Evolutionary conservation across 2,329 filamentous ascomycete genomes (phyloP).

Genomic region (Penicillium brasilianum): DNA sequence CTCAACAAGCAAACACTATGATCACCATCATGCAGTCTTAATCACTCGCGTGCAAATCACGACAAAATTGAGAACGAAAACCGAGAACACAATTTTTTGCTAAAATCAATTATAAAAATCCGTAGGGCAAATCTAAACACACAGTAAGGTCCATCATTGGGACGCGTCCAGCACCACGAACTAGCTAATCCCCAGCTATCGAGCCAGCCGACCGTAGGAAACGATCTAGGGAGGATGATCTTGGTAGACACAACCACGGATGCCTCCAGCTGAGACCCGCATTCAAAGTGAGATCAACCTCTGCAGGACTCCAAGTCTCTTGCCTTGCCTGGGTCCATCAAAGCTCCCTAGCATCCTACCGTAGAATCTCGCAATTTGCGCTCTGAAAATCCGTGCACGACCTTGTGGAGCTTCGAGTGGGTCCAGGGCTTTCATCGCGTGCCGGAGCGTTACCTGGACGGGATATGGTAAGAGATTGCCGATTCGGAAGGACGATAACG

Average conservation of each 20-base stretch:
- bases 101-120: background rate
- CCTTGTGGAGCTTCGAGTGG: background rate
- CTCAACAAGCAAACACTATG: too few species aligned
- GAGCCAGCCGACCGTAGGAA: too few species aligned
- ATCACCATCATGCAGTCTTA: background rate
- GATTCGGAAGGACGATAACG: background rate
- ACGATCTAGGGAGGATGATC: too few species aligned
- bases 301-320: background rate
- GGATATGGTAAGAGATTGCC: background rate
- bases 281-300: too few species aligned
- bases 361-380: background rate
- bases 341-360: background rate
- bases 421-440: background rate
- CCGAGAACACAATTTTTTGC: too few species aligned
- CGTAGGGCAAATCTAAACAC: background rate
- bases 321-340: background rate
- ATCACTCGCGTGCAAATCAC: background rate
- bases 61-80: background rate
- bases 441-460: background rate
- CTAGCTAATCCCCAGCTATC: too few species aligned
- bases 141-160: slow-evolving; percentile 10
- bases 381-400: background rate
- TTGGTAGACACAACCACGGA: too few species aligned
- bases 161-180: slow-evolving; percentile 6
- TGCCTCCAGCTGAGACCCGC: too few species aligned